phyloP scores from a whole-genome alignment of 2,329 filamentous ascomycete genomes.

The Nigrospora oryzae region DNA sequence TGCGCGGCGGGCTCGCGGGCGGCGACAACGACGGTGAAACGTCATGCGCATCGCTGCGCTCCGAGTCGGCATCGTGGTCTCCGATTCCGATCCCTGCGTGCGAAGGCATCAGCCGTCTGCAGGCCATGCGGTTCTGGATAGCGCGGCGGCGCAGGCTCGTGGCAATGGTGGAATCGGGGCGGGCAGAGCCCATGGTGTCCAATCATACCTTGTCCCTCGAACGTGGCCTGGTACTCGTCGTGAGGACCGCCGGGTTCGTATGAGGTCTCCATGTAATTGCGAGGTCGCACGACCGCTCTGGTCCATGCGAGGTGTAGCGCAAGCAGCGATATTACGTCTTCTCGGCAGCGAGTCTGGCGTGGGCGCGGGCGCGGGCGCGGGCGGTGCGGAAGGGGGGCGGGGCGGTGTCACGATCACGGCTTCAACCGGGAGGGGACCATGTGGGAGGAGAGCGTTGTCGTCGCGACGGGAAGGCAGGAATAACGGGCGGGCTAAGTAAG shows the following conservation, averaged over 20 bases:
- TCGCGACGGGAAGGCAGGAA: too few relatives aligned
- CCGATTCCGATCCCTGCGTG: slow-evolving; percentile 3
- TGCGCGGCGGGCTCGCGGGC: slow-evolving; percentile 16
- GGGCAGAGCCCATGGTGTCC: background rate
- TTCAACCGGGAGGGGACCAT: too few relatives aligned
- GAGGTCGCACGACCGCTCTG: slow-evolving; percentile 4
- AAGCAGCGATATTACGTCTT: too few relatives aligned
- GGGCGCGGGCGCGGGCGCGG: too few relatives aligned
- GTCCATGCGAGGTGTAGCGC: slow-evolving; percentile 1
- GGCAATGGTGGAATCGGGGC: background rate
- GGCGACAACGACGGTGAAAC: slow-evolving; percentile 17
- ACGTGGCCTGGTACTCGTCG: slow-evolving; percentile 4
- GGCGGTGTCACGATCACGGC: too few relatives aligned
- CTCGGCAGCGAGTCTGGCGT: too few relatives aligned
- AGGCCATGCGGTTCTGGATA: slow-evolving; percentile 1
- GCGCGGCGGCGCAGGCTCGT: slow-evolving; percentile 2
- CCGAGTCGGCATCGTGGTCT: slow-evolving; percentile 2
- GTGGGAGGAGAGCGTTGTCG: too few relatives aligned
- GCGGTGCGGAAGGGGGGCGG: too few relatives aligned
- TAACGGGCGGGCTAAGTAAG: too few relatives aligned
- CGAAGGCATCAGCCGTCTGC: slow-evolving; percentile 1
- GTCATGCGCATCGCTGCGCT: slow-evolving; percentile 3
- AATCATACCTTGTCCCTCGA: slow-evolving; percentile 7
- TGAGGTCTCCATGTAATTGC: slow-evolving; percentile 7
- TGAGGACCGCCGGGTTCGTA: slow-evolving; percentile 7